Base-by-base conservation (phyloP, 2,329 filamentous ascomycete species). In the Aquanectria penicillioides region DNA sequence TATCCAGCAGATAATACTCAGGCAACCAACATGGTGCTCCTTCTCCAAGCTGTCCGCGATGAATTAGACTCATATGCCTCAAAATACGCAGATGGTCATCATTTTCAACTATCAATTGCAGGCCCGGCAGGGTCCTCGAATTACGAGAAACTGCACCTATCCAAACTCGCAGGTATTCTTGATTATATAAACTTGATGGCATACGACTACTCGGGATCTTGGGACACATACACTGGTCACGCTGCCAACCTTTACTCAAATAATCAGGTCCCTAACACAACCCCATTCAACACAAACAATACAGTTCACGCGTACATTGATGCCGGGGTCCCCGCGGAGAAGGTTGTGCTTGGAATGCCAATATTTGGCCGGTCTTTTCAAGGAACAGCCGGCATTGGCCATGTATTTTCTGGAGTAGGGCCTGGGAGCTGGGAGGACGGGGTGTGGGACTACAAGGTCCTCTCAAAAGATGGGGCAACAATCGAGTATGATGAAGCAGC, bases 361-460 rank as follows among this genome's bases (percentile, higher is more conserved):
- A 79, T 95, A 3, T 95, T 95, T 71, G 92, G 92, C 1, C 88
- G 90, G 18, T 80, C 88, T 0, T 95, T 94, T 69, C 15, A 64
- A 76, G 81, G 57, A 15, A 69, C 69, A 1, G 29, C 31, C 0
- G 70, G 69, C 2, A 33, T 71, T 0, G 70, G 69, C 7, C 57
- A 67, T 29, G 7, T 64, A 2, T 71, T 81, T 75, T 81, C 70
- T 1, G 90, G 90, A 4, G 77, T 89, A 9, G 91, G 91, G 1
- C 72, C 77, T 5, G 91, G 90, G 0, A 87, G 81, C 31, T 94
- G 87, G 87, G 91, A 94, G 74, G 77, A 81, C 10, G 90, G 90
- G 0, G 80, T 93, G 1, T 94, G 89, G 86, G 91, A 95, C 71
- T 94, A 91, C 80, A 94, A 94, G 76, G 88, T 75, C 0, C 81